Percentiles rank a stretch among this genome's conserved stretches.
These are phyloP conservation scores for Hordeum marinum DNA, from an alignment of 176 grass and related monocot genomes.

Conservation along the genomic window DNA sequence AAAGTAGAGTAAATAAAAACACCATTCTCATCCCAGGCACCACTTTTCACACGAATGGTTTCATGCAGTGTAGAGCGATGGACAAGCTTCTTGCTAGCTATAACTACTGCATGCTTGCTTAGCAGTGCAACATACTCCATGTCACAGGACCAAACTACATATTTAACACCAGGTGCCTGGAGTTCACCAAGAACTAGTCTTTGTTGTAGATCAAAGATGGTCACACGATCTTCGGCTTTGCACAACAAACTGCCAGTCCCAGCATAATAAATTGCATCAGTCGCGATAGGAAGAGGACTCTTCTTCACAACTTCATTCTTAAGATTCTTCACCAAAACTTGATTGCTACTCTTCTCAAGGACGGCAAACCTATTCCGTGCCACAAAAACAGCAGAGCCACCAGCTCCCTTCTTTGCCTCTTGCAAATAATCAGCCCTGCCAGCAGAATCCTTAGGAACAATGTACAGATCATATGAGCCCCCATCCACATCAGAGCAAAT, in stretches of 20 bases:
- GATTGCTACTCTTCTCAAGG: conserved; percentile 92
- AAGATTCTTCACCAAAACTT: conserved; percentile 91
- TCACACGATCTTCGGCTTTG: conserved; percentile 83
- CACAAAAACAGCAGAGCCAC: conserved; percentile 86
- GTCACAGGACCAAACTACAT: conserved; percentile 86
- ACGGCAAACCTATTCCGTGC: conserved; percentile 95
- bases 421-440: conserved; percentile 75
- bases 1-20: conserved; percentile 89
- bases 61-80: conserved; percentile 89
- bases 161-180: conserved; percentile 78
- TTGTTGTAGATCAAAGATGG: conserved; percentile 96
- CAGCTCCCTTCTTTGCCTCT: conserved; percentile 91
- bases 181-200: conserved; percentile 90
- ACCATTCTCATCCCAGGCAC: conserved; percentile 97
- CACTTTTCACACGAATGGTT: conserved; percentile 99
- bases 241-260: conserved; percentile 91
- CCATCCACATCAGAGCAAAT: conserved; percentile 88
- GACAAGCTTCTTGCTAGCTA: conserved; percentile 86
- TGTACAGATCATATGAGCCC: conserved; percentile 89
- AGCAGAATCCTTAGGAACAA: conserved; percentile 75
- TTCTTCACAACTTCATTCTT: conserved; percentile 99
- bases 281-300: conserved; percentile 73
- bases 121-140: conserved; percentile 96
- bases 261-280: conserved; percentile 95
- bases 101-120: conserved; percentile 90